Percentiles rank a stretch among this genome's conserved stretches.
These are phyloP conservation scores for Diddensiella caesifluorescens DNA, from an alignment of 805 yeast species.

Conservation along the genomic window DNA sequence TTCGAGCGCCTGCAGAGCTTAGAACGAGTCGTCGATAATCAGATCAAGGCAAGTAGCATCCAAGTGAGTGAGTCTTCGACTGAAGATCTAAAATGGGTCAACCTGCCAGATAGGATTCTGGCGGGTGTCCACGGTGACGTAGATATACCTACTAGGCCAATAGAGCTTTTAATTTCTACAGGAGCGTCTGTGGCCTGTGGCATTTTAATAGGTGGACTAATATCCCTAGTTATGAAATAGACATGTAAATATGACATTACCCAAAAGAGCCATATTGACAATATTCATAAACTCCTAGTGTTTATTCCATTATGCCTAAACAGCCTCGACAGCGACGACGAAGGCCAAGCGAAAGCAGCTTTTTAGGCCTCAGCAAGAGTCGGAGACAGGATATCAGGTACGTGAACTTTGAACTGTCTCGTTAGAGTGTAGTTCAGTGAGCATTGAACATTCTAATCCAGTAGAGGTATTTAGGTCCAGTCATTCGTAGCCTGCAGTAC, in stretches of 20 bases:
- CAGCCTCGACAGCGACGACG: no score
- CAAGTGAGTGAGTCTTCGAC: not conserved
- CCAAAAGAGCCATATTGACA: no score
- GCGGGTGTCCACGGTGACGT: not conserved
- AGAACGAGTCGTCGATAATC: slow-evolving; percentile 3
- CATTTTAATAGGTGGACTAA: not conserved
- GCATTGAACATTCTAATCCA: no score
- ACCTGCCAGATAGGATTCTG: not conserved
- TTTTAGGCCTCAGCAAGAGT: slow-evolving; percentile 8
- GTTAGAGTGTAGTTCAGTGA: no score
- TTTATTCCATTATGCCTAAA: no score
- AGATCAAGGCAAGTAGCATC: not conserved
- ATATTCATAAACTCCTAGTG: no score
- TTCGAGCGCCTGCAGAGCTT: slow-evolving; percentile 1
- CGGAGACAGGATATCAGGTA: slow-evolving; percentile 12
- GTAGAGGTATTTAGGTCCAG: no score
- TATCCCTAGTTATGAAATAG: no score
- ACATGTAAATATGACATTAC: no score
- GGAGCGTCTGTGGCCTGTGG: not conserved
- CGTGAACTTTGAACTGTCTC: no score
- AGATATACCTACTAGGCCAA: not conserved
- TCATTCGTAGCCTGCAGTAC: no score
- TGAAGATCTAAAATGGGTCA: not conserved
- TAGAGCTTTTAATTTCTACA: not conserved
- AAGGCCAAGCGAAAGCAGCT: no score